Evolutionary conservation across 2,329 filamentous ascomycete genomes (phyloP), one percentile per base, ranked within the genome.

Genomic region (Huntiella savannae): DNA sequence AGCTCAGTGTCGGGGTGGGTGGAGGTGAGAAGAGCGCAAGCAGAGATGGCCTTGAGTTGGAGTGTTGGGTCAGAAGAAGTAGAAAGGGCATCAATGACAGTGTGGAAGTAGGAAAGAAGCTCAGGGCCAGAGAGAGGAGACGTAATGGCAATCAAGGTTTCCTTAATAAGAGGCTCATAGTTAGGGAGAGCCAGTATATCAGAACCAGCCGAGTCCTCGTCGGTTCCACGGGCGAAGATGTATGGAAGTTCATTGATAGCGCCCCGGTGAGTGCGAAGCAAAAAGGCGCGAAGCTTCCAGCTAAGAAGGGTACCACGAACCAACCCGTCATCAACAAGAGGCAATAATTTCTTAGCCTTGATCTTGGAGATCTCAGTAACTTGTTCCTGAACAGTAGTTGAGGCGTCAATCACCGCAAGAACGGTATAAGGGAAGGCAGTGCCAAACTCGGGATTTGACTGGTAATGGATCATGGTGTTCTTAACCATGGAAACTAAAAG

Each of bases 201-300:
- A 16, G 48, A 45, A 8, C 28, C 16, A 16, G n/a, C 13, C 19
- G 15, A n/a, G 10, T 43, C 43, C 15, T 47, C 40, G 3, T 19
- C 15, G 6, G 34, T 19, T 8, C 12, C 8, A 7, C 22, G 3
- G 15, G 43, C 47, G 12, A 40, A 33, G 11, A 16, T 37, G 17
- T 46, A 46, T 3, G 40, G 36, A 16, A 46, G 13, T 16, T n/a
- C 22, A 7, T 47, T 48, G 12, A 51, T 16, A 1, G 49, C 28
- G 12, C 45, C 45, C 34, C 47, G 45, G n/a, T 46, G 37, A 28
- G 50, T 47, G 12, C 43, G 44, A 12, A 59, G 57, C 8, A 71
- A 52, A 46, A 71, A 66, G 3, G 58, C 62, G 46, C 64, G 61
- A 22, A 69, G 52, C 51, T 63, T 63, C 68, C 69, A 71, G 4